Evolutionary conservation across 768 basidiomycete species (phyloP).

Genomic region (Auricularia sp.): DNA sequence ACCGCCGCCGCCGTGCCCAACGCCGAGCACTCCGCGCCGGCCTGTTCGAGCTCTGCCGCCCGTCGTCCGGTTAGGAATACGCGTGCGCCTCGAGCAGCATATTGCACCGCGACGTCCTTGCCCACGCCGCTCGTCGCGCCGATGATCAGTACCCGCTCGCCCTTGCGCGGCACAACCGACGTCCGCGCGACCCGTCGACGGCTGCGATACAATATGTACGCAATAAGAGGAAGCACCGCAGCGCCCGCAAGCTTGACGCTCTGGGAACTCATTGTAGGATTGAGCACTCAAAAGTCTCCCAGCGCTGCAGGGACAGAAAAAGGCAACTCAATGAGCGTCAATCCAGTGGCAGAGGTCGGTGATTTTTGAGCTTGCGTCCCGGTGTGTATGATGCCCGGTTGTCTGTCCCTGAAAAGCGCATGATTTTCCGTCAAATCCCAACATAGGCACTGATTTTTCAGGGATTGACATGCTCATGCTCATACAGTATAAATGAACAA

Average conservation of each 20-base stretch:
- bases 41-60: slow-evolving; percentile 41
- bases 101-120: slow-evolving; percentile 53
- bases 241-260: not conserved
- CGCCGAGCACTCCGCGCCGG: slow-evolving; percentile 48
- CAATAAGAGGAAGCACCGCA: not conserved
- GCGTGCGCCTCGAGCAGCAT: slow-evolving; percentile 64
- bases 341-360: not conserved
- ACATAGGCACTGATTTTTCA: not conserved
- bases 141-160: slow-evolving; percentile 70
- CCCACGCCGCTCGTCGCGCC: slow-evolving; percentile 85
- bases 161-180: slow-evolving; percentile 22
- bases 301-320: too few species aligned
- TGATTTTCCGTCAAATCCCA: not conserved
- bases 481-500: too few species aligned
- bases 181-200: not conserved
- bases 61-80: slow-evolving; percentile 70
- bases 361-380: not conserved
- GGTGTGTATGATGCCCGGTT: not conserved
- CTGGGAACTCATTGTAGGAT: not conserved
- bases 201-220: not conserved
- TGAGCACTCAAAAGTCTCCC: too few species aligned
- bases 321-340: not conserved
- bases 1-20: slow-evolving; percentile 12
- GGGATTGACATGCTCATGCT: slow-evolving; percentile 11
- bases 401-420: not conserved